These are phyloP conservation scores for Penicillium sumatraense DNA, from an alignment of 2,329 filamentous ascomycete species.

Conservation along the genomic window DNA sequence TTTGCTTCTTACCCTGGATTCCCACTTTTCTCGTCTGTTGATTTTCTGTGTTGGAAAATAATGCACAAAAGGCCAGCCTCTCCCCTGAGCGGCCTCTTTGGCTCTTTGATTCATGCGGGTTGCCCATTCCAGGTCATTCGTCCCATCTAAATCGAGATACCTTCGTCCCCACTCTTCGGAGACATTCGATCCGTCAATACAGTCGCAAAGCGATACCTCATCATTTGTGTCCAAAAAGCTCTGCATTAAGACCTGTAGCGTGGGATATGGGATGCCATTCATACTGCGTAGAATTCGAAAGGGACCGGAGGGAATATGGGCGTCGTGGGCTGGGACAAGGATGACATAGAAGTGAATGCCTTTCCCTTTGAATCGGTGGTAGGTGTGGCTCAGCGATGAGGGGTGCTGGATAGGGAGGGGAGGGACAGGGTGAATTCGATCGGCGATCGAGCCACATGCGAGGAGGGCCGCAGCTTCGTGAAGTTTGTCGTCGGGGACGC, in stretches of 20 bases:
- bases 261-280: slow-evolving; percentile 34
- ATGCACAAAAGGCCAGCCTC: slow-evolving; percentile 30
- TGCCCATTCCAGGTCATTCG: slow-evolving; percentile 33
- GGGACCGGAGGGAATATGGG: slow-evolving; percentile 29
- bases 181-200: slow-evolving; percentile 35
- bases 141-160: slow-evolving; percentile 31
- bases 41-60: slow-evolving; percentile 29
- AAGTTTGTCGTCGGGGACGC: slow-evolving; percentile 29
- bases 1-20: slow-evolving; percentile 31
- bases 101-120: slow-evolving; percentile 29
- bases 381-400: slow-evolving; percentile 31
- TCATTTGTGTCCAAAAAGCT: slow-evolving; percentile 33
- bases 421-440: slow-evolving; percentile 25
- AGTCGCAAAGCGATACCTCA: slow-evolving; percentile 32
- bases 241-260: slow-evolving; percentile 32
- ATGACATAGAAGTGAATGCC: slow-evolving; percentile 33
- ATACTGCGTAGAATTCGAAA: slow-evolving; percentile 32
- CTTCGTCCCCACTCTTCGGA: slow-evolving; percentile 34
- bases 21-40: slow-evolving; percentile 30
- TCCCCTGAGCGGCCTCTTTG: slow-evolving; percentile 24
- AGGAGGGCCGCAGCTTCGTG: slow-evolving; percentile 28
- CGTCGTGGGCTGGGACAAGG: slow-evolving; percentile 31
- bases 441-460: slow-evolving; percentile 20
- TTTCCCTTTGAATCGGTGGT: slow-evolving; percentile 33
- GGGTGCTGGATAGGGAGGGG: slow-evolving; percentile 28